Evolutionary conservation across 2,329 filamentous ascomycete species (phyloP).

Genomic region (Penicillium frequentans): DNA sequence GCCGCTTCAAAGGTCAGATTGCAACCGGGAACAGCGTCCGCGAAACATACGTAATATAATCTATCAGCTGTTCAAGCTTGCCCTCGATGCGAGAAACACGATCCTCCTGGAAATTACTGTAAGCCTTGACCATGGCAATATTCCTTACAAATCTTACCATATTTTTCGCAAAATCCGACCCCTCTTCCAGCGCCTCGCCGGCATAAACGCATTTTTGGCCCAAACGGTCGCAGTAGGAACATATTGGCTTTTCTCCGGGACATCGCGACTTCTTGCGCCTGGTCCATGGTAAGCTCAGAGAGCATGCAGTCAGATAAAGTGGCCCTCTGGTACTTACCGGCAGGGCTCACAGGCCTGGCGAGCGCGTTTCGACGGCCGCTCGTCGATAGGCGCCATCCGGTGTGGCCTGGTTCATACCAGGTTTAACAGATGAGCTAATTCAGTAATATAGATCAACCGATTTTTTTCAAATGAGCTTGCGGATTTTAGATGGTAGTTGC

Average conservation of each 20-base stretch:
- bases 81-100: slow-evolving; percentile 22
- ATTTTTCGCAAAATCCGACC: slow-evolving; percentile 5
- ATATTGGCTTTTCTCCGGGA: slow-evolving; percentile 33
- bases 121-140: neutral
- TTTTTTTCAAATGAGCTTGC: neutral
- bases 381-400: slow-evolving; percentile 14
- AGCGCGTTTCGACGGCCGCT: slow-evolving; percentile 19
- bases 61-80: slow-evolving; percentile 21
- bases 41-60: slow-evolving; percentile 11
- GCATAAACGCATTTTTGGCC: slow-evolving; percentile 33
- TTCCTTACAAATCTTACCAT: slow-evolving; percentile 5
- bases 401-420: neutral
- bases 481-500: neutral
- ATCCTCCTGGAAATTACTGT: slow-evolving; percentile 8
- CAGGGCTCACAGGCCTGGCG: slow-evolving; percentile 34
- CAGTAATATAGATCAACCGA: neutral
- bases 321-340: slow-evolving; percentile 21
- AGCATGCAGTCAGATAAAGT: neutral
- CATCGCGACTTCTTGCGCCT: slow-evolving; percentile 37
- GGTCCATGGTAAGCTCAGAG: neutral
- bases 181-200: slow-evolving; percentile 8
- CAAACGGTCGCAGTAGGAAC: slow-evolving; percentile 33
- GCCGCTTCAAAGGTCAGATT: neutral
- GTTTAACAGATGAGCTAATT: neutral
- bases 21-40: neutral